These are phyloP conservation scores for Phoma sp. DNA, from an alignment of 2,329 filamentous ascomycete genomes.

Conservation along the genomic window DNA sequence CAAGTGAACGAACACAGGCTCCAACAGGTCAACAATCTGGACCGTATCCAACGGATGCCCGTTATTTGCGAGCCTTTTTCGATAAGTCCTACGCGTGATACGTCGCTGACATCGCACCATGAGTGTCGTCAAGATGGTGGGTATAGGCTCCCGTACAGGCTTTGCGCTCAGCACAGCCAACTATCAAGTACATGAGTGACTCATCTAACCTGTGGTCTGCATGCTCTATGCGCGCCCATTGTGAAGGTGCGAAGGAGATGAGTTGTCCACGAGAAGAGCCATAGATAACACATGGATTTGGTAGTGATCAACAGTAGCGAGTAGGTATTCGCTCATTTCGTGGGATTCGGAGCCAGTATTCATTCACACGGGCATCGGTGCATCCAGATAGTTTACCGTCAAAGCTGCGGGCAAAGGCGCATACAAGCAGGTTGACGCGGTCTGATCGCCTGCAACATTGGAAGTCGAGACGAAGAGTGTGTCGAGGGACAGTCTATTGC, in stretches of 20 bases:
- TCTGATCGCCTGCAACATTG: slow-evolving; percentile 32
- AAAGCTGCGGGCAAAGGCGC: slow-evolving; percentile 60
- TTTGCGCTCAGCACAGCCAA: slow-evolving; percentile 43
- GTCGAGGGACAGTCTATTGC: slow-evolving; percentile 54
- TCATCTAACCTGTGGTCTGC: slow-evolving; percentile 54
- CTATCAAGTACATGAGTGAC: slow-evolving; percentile 64
- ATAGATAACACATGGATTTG: too few relatives aligned
- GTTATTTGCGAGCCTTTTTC: slow-evolving; percentile 53
- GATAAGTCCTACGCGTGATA: slow-evolving; percentile 56
- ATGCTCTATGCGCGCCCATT: slow-evolving; percentile 56
- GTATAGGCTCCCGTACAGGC: slow-evolving; percentile 32
- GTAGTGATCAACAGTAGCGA: too few relatives aligned
- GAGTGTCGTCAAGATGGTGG: slow-evolving; percentile 55
- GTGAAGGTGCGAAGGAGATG: slow-evolving; percentile 63
- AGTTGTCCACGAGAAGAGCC: too few relatives aligned
- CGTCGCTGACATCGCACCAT: slow-evolving; percentile 60
- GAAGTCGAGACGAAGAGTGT: slow-evolving; percentile 53
- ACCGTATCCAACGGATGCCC: slow-evolving; percentile 57
- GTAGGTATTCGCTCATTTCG: slow-evolving; percentile 44
- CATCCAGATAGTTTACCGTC: slow-evolving; percentile 62
- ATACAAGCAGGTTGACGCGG: slow-evolving; percentile 61
- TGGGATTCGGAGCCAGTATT: slow-evolving; percentile 70
- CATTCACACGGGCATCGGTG: slow-evolving; percentile 67
- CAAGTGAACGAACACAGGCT: slow-evolving; percentile 61
- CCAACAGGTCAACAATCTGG: slow-evolving; percentile 59